Conservation (phyloP, 2,329 filamentous ascomycete genomes). For the Bipolaris bicolor region DNA sequence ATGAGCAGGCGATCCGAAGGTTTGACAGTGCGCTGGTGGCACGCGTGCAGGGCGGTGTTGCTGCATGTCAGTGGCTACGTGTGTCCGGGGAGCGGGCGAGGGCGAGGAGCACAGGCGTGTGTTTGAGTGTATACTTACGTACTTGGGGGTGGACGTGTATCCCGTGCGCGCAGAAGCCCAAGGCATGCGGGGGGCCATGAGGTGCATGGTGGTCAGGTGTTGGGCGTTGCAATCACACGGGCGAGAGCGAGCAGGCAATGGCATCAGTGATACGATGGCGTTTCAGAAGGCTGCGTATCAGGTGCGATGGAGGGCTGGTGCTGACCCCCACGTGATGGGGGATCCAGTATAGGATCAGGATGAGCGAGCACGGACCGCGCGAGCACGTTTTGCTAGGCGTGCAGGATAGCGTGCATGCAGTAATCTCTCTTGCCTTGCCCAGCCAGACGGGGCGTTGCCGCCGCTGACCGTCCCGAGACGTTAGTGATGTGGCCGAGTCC, state of each 20-base stretch:
- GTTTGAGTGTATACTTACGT: too few species aligned
- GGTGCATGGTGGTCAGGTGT: conserved; percentile 5
- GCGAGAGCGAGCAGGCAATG: not conserved
- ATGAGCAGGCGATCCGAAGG: not conserved
- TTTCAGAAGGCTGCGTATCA: conserved; percentile 8
- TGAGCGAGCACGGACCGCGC: conserved; percentile 4
- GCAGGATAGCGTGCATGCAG: conserved; percentile 15
- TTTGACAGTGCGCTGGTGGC: not conserved
- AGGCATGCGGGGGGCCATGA: conserved; percentile 7
- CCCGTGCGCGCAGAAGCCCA: not conserved
- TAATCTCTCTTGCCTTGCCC: conserved; percentile 13
- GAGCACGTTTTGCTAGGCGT: conserved; percentile 15
- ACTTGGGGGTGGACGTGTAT: too few species aligned
- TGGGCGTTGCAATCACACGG: not conserved
- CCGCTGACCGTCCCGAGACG: conserved; percentile 22
- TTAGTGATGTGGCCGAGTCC: conserved; percentile 8
- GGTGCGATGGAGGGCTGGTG: conserved; percentile 1
- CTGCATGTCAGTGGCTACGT: too few species aligned
- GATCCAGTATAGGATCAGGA: not conserved
- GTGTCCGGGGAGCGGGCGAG: too few species aligned
- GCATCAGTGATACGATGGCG: conserved; percentile 5
- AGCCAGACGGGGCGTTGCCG: conserved; percentile 20
- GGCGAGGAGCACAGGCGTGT: too few species aligned
- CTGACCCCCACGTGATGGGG: conserved; percentile 12
- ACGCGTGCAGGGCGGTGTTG: too few species aligned